Base-by-base conservation (phyloP, 495 filamentous ascomycete species). In the Aspergillus biplanus region DNA sequence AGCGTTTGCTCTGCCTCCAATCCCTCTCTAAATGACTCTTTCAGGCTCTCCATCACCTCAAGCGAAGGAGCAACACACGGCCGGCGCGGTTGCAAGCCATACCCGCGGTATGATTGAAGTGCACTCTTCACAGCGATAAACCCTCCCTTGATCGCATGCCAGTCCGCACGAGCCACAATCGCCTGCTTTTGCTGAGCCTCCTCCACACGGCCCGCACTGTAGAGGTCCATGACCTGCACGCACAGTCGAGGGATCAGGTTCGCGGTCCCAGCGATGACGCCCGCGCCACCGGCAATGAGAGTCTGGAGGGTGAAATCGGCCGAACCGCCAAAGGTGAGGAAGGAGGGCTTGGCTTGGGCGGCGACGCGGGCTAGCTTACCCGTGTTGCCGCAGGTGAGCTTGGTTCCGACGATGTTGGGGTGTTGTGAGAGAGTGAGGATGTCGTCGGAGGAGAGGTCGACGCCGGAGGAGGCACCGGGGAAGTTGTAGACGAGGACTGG, bases 401-500 rank as follows among this genome's bases (percentile, higher is more conserved):
- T 97, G 71, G 89, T 89, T 54, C 93, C 93, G 58, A 92, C 87
- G 68, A 97, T 94, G 70, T 97, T 97, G 67, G 88, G 84, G 73
- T 97, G 92, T 65, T 86, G 73, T 4, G 92, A 75, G 18, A 97
- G 84, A 56, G 86, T 75, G 55, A 90, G 80, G 72, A 97, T 91
- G 63, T 87, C 81, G 68, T 96, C 92, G 0, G 91, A 95, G 57
- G 83, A 87, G 52, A 97, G 87, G 70, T 97, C 93, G 58, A 95
- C 78, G 12, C 93, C 93, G 12, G 85, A 80, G 35, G 89, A 90
- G 4, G 90, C 93, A 16, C 86, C 91, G 33, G 93, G 93, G 77
- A 89, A 97, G 79, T 97, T 97, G 82, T 97, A 97, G 71, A 97
- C 93, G 63, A 97, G 80, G 60, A 97, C 83, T 0, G 93, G 93